Percentiles rank a stretch among this genome's conserved stretches.
Evolutionary conservation across 1,139 yeast genomes (phyloP).

Genomic region (Suzukiozyma palmioleophila): DNA sequence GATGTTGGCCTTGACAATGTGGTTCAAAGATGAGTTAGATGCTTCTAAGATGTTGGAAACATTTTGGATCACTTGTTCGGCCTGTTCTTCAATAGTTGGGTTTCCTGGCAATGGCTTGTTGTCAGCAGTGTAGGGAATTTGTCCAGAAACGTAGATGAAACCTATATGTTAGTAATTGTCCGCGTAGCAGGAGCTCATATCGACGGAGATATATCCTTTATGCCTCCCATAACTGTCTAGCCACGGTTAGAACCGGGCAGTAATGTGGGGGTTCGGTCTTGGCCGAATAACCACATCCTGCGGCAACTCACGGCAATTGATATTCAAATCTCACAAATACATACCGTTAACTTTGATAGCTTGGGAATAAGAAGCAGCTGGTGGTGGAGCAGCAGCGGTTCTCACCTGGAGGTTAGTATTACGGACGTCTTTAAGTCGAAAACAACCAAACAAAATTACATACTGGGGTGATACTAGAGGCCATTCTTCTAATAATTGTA

Average conservation of each 20-base stretch:
- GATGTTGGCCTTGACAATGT: conserved; percentile 79
- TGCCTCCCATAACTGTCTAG: no score
- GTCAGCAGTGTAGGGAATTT: conserved; percentile 84
- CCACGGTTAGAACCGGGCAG: no score
- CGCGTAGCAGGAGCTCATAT: no score
- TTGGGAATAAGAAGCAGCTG: conserved; percentile 93
- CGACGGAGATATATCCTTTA: no score
- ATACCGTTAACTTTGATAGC: conserved; percentile 81
- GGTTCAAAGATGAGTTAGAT: conserved; percentile 75
- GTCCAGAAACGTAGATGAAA: conserved; percentile 90
- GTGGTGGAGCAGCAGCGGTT: conserved; percentile 84
- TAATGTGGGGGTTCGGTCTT: no score
- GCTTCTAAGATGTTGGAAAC: conserved; percentile 73
- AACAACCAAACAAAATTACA: conserved; percentile 13
- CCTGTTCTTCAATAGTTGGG: conserved; percentile 64
- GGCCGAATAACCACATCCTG: no score
- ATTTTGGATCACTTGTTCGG: conserved; percentile 81
- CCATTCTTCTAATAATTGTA: conserved; percentile 24
- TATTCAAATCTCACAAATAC: conserved; percentile 16
- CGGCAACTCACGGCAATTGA: no score
- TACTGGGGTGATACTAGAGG: conserved; percentile 45
- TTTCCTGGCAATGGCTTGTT: conserved; percentile 74
- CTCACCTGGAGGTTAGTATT: conserved; percentile 44
- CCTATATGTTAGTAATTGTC: conserved; percentile 36
- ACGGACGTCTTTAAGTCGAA: no score